Base-by-base conservation (phyloP, 225 moss, liverwort and hornwort species). In the Asterella californica region DNA sequence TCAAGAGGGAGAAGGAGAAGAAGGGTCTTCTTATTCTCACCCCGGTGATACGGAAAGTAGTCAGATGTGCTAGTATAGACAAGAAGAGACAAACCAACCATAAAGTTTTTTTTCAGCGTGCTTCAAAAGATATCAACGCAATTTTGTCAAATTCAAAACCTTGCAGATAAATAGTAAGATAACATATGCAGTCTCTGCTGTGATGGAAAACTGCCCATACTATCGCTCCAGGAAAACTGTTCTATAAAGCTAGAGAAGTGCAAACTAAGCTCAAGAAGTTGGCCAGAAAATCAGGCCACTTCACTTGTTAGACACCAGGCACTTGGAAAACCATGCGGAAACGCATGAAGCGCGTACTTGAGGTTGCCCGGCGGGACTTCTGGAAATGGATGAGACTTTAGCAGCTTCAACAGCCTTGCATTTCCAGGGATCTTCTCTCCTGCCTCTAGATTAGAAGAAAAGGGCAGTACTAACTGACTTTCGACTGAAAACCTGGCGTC, bases 1-100 rank as follows among this genome's bases (percentile, higher is more conserved):
- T 5, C 57, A 8, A 15, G 32, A 11, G 24, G 25, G n/a, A n/a
- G n/a, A n/a, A n/a, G n/a, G n/a, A n/a, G n/a, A n/a, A n/a, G n/a
- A n/a, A n/a, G 42, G 4, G 3, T 42, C 42, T 42, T 42, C 3
- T 42, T 34, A 18, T n/a, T 45, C 89, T 85, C 78, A 99, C 95
- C 91, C 99, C 99, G 38, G 93, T 80, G 66, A 99, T 95, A 80
- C 99, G 93, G 83, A 99, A 99, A 68, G 92, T 90, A 61, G 95
- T 79, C 83, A 99, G 79, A 83, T 92, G 84, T 78, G 99, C 91
- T 46, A 99, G 81, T 70, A 92, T 87, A 32, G 95, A 99, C 30
- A 92, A 29, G 64, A 93, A n/a, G n/a, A 87, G 77, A 92, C 92
- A 79, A 92, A 25, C 62, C 75, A 54, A 10, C 74, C 73, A 67